Base-by-base conservation (phyloP, 2,329 filamentous ascomycete species). In the Blumeriella jaapii region DNA sequence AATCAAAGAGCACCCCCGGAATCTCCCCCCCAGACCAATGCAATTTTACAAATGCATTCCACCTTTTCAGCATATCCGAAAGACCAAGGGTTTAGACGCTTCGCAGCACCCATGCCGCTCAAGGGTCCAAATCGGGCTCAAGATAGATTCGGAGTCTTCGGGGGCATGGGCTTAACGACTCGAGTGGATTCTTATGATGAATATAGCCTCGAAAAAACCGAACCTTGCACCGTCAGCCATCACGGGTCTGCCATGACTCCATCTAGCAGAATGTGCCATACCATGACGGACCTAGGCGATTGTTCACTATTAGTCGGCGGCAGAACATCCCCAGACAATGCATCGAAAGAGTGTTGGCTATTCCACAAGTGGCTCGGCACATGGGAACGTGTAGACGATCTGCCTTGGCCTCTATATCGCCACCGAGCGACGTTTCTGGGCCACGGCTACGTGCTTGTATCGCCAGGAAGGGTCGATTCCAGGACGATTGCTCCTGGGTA, bases 321-420 rank as follows among this genome's bases (percentile, higher is more conserved):
- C 4, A 71, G 87, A 40, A 67, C 70, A n/a, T 89, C 84, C 6
- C 86, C 87, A 4, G 66, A 75, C 9, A 68, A 67, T 18, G 75
- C 75, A 1, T 62, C 84, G 26, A 63, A 63, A 22, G 82, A 91
- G 55, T 86, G 81, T 48, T 95, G 84, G 84, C 48, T 86, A 2
- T 73, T 78, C 44, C 65, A 69, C 34, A 68, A 68, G 32, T 64
- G 64, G 3, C 44, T 50, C 2, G 57, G 56, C 27, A 18, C 55
- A 10, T 94, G 85, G 85, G 64, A 66, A 39, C 67, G 64, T 44
- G 68, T 73, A 10, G 65, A 78, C 39, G 68, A 73, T 48, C 63
- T 94, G n/a, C 78, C 79, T 0, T 50, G 63, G n/a, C 69, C 79
- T 7, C 64, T 86, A 15, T 94, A 82, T 58, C 69, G 89, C 33